phyloP scores from a whole-genome alignment of 202 grass and related monocot species.

The Dendrocalamus latiflorus region DNA sequence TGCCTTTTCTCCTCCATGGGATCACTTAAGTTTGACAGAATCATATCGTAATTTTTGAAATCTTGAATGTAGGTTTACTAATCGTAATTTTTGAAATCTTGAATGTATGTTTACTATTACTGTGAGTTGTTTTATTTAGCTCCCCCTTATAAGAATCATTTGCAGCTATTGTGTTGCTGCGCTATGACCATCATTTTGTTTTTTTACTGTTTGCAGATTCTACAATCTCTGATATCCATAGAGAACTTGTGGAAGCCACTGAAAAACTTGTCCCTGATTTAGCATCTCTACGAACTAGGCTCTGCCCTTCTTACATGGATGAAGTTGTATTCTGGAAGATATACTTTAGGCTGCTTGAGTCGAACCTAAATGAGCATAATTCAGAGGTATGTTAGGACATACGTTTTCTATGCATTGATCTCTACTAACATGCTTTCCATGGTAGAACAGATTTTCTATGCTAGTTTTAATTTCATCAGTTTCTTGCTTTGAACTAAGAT shows the following conservation, averaged over 20 bases:
- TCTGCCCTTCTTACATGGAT: constrained; percentile 78
- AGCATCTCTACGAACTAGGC: constrained; percentile 50
- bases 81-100: background rate
- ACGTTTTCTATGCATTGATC: background rate
- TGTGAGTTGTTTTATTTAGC: background rate
- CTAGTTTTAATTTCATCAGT: background rate
- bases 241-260: constrained; percentile 63
- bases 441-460: background rate
- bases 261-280: constrained; percentile 69
- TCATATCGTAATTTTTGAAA: background rate
- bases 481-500: background rate
- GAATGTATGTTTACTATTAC: background rate
- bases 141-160: background rate
- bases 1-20: background rate
- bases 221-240: constrained; percentile 64
- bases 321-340: constrained; percentile 85
- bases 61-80: background rate
- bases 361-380: constrained; percentile 66
- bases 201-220: constrained; percentile 53
- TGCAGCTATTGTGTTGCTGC: background rate
- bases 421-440: background rate
- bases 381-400: constrained; percentile 44
- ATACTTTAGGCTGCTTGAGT: constrained; percentile 79
- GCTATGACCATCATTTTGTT: background rate
- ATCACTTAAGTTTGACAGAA: background rate